phyloP scores from a whole-genome alignment of 768 basidiomycete genomes.

The Hygrophoropsis aurantiaca region DNA sequence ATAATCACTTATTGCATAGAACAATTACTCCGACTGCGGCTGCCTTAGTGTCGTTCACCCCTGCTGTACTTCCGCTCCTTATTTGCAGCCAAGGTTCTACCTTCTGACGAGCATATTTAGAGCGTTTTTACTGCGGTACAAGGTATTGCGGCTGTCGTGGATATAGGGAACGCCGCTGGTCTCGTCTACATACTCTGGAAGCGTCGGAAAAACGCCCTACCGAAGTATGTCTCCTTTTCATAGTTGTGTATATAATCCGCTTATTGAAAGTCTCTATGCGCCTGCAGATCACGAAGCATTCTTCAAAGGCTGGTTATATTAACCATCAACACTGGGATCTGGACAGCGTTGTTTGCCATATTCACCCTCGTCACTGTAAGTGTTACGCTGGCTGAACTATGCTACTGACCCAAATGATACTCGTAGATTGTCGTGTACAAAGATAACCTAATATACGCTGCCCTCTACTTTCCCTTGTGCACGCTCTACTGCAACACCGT shows the following conservation, averaged over 20 bases:
- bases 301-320: slow-evolving; percentile 9
- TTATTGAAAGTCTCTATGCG: background rate
- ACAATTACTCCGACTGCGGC: slow-evolving; percentile 1
- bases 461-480: slow-evolving; percentile 8
- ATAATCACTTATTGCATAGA: slow-evolving; percentile 2
- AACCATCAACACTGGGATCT: slow-evolving; percentile 11
- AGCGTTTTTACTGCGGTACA: slow-evolving; percentile 1
- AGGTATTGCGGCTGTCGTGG: slow-evolving; percentile 1
- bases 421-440: slow-evolving; percentile 4
- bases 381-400: too few relatives aligned
- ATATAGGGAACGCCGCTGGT: slow-evolving; percentile 4
- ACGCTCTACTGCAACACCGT: slow-evolving; percentile 11
- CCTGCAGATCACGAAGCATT: slow-evolving; percentile 1
- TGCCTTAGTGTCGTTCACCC: background rate
- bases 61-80: slow-evolving; percentile 1
- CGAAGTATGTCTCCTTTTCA: background rate
- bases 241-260: background rate
- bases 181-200: background rate
- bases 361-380: slow-evolving; percentile 2
- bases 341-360: slow-evolving; percentile 10
- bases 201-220: background rate
- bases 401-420: too few relatives aligned
- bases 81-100: background rate
- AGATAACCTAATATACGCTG: slow-evolving; percentile 3
- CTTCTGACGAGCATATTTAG: background rate